Evolutionary conservation across 2,329 filamentous ascomycete species (phyloP).

Genomic region (Penicillium digitatum): DNA sequence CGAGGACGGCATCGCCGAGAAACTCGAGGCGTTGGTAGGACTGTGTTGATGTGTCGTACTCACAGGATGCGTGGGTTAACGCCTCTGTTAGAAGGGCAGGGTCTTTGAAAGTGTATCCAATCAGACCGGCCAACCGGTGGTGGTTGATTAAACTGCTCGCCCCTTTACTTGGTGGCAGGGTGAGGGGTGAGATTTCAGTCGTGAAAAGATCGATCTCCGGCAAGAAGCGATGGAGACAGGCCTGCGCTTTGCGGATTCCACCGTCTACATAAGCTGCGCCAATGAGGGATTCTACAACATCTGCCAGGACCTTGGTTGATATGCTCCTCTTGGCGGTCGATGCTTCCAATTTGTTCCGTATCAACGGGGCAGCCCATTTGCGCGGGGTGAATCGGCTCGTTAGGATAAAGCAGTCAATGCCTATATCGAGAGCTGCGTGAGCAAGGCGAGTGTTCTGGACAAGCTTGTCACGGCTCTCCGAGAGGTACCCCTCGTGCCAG

Average conservation of each 20-base stretch:
- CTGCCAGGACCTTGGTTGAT: conserved; percentile 77
- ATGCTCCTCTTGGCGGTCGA: conserved; percentile 40
- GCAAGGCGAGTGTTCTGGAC: conserved; percentile 74
- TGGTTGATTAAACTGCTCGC: conserved; percentile 15
- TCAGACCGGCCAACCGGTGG: conserved; percentile 14
- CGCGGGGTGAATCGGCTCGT: conserved; percentile 61
- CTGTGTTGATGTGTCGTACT: conserved; percentile 48
- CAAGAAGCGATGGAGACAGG: conserved; percentile 65
- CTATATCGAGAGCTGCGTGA: conserved; percentile 57
- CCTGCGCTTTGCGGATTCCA: conserved; percentile 59
- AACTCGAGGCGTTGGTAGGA: conserved; percentile 79
- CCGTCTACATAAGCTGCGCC: conserved; percentile 70
- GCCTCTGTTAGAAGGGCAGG: conserved; percentile 70
- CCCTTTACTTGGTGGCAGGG: not conserved
- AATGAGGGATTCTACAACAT: conserved; percentile 81
- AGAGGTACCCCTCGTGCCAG: conserved; percentile 75
- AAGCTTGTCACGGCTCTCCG: conserved; percentile 61
- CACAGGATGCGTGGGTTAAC: conserved; percentile 69
- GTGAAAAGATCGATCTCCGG: conserved; percentile 46
- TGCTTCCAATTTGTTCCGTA: conserved; percentile 37
- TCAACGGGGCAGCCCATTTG: conserved; percentile 69
- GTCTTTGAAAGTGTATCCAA: conserved; percentile 69
- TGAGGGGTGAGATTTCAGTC: conserved; percentile 4
- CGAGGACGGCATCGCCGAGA: conserved; percentile 79
- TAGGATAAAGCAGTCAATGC: conserved; percentile 70